These are phyloP conservation scores for Achaetomium macrosporum DNA, from an alignment of 2,329 filamentous ascomycete genomes.

Conservation along the genomic window DNA sequence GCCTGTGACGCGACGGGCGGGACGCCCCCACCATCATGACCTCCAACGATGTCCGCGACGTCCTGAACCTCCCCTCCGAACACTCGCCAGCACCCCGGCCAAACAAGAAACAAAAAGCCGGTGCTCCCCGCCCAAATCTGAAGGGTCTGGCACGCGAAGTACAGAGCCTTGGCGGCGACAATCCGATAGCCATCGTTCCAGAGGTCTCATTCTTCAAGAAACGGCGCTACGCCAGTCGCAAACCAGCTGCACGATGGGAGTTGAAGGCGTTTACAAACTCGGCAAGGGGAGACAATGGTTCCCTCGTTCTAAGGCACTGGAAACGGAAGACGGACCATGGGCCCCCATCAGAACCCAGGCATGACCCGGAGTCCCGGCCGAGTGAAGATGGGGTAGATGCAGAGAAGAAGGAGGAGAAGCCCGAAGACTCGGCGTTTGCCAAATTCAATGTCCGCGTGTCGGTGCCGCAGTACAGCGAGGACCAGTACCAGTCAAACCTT, in stretches of 20 bases:
- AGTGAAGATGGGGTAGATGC: conserved; percentile 28
- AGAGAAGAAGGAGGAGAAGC: conserved; percentile 24
- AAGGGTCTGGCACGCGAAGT: conserved; percentile 62
- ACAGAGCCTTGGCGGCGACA: conserved; percentile 59
- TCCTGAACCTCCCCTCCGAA: conserved; percentile 71
- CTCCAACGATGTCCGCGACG: conserved; percentile 78
- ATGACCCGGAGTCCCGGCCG: conserved; percentile 30
- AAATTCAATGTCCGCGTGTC: conserved; percentile 83
- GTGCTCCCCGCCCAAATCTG: conserved; percentile 53
- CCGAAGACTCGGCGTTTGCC: conserved; percentile 63
- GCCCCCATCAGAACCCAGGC: conserved; percentile 31
- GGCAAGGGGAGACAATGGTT: conserved; percentile 59
- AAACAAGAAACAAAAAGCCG: conserved; percentile 68
- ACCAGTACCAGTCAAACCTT: conserved; percentile 74
- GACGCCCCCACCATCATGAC: conserved; percentile 47
- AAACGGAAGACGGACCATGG: conserved; percentile 52
- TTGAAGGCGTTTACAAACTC: conserved; percentile 68
- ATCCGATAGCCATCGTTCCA: conserved; percentile 61
- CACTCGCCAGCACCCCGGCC: conserved; percentile 46
- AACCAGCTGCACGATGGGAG: conserved; percentile 58
- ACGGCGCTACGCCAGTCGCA: conserved; percentile 47
- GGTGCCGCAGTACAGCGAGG: conserved; percentile 76
- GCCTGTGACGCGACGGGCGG: conserved; percentile 14
- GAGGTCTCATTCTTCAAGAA: conserved; percentile 56
- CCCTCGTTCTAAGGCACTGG: conserved; percentile 73